Evolutionary conservation across 192 early-diverging fungal species (phyloP).

Genomic region (Phlyctochytrium bullatum): DNA sequence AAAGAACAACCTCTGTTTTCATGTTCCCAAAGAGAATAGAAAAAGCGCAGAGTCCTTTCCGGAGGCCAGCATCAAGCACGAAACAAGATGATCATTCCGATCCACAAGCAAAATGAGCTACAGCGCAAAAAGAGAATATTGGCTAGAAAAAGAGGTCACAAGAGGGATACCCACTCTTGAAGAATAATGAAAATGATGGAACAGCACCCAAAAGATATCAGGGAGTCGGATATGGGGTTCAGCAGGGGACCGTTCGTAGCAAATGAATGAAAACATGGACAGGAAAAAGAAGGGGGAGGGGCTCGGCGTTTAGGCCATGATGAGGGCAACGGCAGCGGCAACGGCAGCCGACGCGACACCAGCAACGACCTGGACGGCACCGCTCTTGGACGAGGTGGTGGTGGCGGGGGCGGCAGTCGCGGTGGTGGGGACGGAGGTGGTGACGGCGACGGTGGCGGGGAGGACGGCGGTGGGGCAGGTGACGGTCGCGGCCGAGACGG

Average conservation of each 20-base stretch:
- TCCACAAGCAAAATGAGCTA: too few relatives aligned
- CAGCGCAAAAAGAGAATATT: too few relatives aligned
- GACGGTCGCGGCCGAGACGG: neutral
- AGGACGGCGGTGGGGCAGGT: neutral
- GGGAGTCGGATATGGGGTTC: too few relatives aligned
- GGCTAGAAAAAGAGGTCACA: too few relatives aligned
- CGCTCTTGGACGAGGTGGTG: neutral
- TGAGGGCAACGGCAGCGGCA: constrained; percentile 1
- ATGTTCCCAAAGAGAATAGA: too few relatives aligned
- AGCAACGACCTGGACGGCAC: neutral
- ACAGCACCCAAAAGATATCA: too few relatives aligned
- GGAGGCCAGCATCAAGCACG: too few relatives aligned
- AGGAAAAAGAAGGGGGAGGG: neutral
- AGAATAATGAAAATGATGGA: too few relatives aligned
- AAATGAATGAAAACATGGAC: neutral
- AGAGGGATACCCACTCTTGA: too few relatives aligned
- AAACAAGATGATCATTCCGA: too few relatives aligned
- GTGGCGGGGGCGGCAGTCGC: neutral
- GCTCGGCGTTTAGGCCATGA: neutral
- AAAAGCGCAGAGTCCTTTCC: too few relatives aligned
- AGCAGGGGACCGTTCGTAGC: neutral
- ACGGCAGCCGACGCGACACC: neutral
- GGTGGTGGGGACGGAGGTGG: neutral
- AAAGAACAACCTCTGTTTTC: too few relatives aligned
- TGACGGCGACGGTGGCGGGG: neutral